phyloP scores from a whole-genome alignment of 2,329 filamentous ascomycete species.

The Penicillium sp. region DNA sequence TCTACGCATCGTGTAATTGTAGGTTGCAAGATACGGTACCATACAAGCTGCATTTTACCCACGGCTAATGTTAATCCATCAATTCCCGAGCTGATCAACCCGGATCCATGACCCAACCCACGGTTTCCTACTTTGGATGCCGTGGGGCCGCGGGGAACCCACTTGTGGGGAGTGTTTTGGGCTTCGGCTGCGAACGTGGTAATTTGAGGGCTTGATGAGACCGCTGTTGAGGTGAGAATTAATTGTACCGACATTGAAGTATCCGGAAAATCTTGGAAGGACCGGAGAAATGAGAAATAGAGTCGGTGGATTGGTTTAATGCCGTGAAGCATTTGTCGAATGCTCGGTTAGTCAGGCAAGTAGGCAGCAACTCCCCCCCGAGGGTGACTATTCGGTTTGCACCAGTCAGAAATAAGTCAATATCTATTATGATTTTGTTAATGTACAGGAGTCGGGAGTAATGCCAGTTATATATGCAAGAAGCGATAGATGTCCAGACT shows the following conservation, averaged over 20 bases:
- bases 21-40: too few relatives aligned
- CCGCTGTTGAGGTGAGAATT: not conserved
- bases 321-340: not conserved
- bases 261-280: not conserved
- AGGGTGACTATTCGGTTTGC: not conserved
- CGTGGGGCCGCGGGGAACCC: constrained; percentile 27
- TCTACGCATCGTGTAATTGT: too few relatives aligned
- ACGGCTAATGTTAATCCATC: constrained; percentile 12
- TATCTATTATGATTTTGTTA: not conserved
- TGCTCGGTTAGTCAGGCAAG: not conserved
- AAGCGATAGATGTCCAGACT: not conserved
- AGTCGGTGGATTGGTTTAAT: not conserved
- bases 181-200: constrained; percentile 1
- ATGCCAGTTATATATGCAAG: not conserved
- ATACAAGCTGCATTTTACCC: too few relatives aligned
- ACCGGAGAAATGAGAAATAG: not conserved
- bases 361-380: not conserved
- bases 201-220: not conserved
- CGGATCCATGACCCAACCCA: not conserved
- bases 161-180: constrained; percentile 2
- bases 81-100: constrained; percentile 17
- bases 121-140: not conserved
- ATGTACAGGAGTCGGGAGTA: not conserved
- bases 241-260: too few relatives aligned
- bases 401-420: not conserved